Conservation (phyloP, 768 basidiomycete genomes). For the Chalciporus chontae region DNA sequence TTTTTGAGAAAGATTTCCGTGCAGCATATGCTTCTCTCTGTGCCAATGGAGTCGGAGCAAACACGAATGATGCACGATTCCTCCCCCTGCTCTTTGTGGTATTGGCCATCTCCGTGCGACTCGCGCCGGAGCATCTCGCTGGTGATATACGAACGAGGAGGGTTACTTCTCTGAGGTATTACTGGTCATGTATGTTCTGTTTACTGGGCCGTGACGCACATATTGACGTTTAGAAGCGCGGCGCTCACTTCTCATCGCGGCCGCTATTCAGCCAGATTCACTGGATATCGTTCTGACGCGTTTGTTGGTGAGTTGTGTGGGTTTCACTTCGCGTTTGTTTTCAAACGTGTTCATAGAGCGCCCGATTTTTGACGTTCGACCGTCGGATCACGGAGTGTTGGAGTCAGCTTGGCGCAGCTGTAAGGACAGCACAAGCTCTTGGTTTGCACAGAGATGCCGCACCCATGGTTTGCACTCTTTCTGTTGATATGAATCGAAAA, state of each 20-base stretch:
- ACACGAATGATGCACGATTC: conserved; percentile 77
- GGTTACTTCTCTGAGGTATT: conserved; percentile 83
- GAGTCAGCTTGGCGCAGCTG: conserved; percentile 91
- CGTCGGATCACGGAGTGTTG: conserved; percentile 92
- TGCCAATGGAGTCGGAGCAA: conserved; percentile 56
- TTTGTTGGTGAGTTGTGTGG: conserved; percentile 51
- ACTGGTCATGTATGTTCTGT: conserved; percentile 83
- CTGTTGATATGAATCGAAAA: not conserved
- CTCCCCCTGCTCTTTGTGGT: conserved; percentile 93
- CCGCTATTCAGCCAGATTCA: conserved; percentile 90
- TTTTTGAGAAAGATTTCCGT: conserved; percentile 83
- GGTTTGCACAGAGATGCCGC: conserved; percentile 89
- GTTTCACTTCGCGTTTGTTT: not conserved
- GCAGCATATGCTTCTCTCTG: conserved; percentile 64
- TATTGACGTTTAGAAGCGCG: conserved; percentile 53
- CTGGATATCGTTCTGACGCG: conserved; percentile 89
- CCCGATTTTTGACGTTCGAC: conserved; percentile 68
- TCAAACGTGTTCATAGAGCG: conserved; percentile 45
- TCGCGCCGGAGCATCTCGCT: conserved; percentile 81
- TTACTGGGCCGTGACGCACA: conserved; percentile 3
- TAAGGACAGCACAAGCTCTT: conserved; percentile 89
- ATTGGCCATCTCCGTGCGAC: conserved; percentile 78
- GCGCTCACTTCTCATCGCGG: conserved; percentile 83
- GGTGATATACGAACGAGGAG: conserved; percentile 75
- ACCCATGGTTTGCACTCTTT: conserved; percentile 56